Conservation (phyloP, 257 asterid genomes). For the Forsythia viridissima region DNA sequence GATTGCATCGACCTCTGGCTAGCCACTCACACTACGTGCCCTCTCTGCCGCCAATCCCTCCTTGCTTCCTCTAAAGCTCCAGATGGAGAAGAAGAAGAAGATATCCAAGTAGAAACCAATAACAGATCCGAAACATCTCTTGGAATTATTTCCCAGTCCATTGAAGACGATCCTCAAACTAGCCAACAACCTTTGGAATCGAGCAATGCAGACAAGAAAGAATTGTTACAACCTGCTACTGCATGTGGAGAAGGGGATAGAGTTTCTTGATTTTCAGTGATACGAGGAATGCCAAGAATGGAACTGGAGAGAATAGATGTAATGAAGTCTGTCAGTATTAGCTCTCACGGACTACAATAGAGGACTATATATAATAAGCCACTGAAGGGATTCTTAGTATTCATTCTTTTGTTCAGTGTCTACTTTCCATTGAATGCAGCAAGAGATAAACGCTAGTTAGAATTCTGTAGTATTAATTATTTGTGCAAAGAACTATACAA, state of each 20-base stretch:
- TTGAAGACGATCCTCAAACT: slow-evolving; percentile 35
- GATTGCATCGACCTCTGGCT: slow-evolving; percentile 85
- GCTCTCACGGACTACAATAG: neutral
- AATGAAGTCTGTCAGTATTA: neutral
- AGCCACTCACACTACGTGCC: slow-evolving; percentile 71
- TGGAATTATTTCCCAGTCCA: neutral
- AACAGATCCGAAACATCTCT: slow-evolving; percentile 13
- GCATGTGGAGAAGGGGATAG: slow-evolving; percentile 18
- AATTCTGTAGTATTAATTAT: too few relatives aligned
- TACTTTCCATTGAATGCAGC: neutral
- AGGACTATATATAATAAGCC: neutral
- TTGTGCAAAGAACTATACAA: too few relatives aligned
- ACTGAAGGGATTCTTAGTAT: neutral
- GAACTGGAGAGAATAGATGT: slow-evolving; percentile 5
- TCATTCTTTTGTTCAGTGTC: neutral
- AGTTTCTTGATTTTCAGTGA: slow-evolving; percentile 6
- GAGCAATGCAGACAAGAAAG: slow-evolving; percentile 22
- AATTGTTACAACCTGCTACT: neutral
- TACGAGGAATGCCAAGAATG: slow-evolving; percentile 17
- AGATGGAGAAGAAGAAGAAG: slow-evolving; percentile 8
- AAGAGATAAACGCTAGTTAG: too few relatives aligned
- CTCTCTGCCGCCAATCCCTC: slow-evolving; percentile 83
- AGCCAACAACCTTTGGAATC: slow-evolving; percentile 25
- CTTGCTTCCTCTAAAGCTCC: slow-evolving; percentile 42
- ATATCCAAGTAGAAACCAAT: slow-evolving; percentile 18